A percentile compares a stretch with the other conserved stretches of the same genome.
Evolutionary conservation across 106 monocot species (phyloP).

Genomic region (Posidonia australis): DNA sequence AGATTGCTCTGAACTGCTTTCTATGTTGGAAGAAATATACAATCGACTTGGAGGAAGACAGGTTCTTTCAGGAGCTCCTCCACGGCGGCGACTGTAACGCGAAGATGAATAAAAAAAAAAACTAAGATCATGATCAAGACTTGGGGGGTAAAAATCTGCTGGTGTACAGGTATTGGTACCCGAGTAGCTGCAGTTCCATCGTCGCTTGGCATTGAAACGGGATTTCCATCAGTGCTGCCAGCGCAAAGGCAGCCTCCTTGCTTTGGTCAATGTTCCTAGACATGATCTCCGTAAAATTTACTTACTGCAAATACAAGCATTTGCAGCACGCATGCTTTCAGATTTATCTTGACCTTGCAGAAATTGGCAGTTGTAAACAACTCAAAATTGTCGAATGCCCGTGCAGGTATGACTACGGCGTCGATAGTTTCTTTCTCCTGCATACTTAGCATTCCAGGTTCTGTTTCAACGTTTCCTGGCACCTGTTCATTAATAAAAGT

Average conservation of each 20-base stretch:
- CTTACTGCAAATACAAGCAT: slow-evolving; percentile 51
- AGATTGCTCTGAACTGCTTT: slow-evolving; percentile 15
- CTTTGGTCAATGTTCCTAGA: slow-evolving; percentile 34
- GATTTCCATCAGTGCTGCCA: slow-evolving; percentile 83
- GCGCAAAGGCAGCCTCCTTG: slow-evolving; percentile 73
- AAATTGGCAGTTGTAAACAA: no score
- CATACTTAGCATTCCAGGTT: slow-evolving; percentile 43
- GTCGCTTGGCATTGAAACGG: slow-evolving; percentile 81
- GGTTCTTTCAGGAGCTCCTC: slow-evolving; percentile 34
- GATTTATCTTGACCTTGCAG: no score
- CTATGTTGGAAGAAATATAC: slow-evolving; percentile 9
- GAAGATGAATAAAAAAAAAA: not conserved
- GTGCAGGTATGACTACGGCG: slow-evolving; percentile 72
- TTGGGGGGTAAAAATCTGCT: not conserved
- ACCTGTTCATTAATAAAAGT: slow-evolving; percentile 30
- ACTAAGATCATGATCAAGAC: not conserved
- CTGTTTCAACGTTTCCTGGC: slow-evolving; percentile 75
- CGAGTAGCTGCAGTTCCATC: slow-evolving; percentile 55
- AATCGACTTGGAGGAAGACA: slow-evolving; percentile 44
- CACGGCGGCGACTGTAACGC: slow-evolving; percentile 19
- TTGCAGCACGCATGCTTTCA: not conserved
- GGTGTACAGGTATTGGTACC: slow-evolving; percentile 25
- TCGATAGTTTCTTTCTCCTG: slow-evolving; percentile 78
- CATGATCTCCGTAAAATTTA: slow-evolving; percentile 91
- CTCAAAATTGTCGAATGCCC: slow-evolving; percentile 71